Conservation (phyloP, 257 asterid genomes). For the Jasminum sambac region DNA sequence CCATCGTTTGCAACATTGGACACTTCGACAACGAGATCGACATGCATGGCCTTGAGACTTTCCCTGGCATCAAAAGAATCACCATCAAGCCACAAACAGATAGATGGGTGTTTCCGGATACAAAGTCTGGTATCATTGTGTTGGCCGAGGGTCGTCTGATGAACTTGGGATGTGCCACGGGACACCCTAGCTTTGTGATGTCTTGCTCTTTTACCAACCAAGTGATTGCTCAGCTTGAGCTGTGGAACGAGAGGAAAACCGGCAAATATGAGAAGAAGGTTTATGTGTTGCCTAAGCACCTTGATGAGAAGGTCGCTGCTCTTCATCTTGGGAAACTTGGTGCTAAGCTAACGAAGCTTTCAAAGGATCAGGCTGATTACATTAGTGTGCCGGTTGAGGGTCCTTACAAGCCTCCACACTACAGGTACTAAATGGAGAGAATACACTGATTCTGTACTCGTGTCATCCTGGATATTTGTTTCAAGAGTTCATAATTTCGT, state of each 20-base stretch:
- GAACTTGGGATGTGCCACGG: constrained; percentile 6
- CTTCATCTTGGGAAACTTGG: neutral
- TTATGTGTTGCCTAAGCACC: constrained; percentile 1
- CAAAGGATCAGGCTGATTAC: constrained; percentile 4
- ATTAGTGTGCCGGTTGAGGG: neutral
- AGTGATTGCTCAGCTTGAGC: constrained; percentile 9
- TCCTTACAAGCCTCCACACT: constrained; percentile 7
- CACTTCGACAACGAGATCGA: neutral
- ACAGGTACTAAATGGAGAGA: neutral
- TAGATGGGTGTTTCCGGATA: constrained; percentile 3
- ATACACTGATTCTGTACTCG: neutral
- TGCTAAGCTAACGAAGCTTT: neutral
- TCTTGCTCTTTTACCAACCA: constrained; percentile 1
- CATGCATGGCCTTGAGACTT: neutral
- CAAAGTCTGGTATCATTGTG: neutral
- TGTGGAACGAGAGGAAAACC: constrained; percentile 4
- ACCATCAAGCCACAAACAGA: constrained; percentile 6
- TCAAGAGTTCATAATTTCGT: neutral
- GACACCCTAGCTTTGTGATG: constrained; percentile 9
- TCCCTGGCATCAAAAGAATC: neutral
- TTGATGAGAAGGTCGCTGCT: constrained; percentile 5
- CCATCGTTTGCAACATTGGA: constrained; percentile 2
- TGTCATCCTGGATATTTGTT: neutral
- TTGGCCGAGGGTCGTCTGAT: constrained; percentile 6
- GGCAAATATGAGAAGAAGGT: constrained; percentile 3